Evolutionary conservation across 352 stramenopile genomes (phyloP).

Genomic region (Phytophthora boehmeriae): DNA sequence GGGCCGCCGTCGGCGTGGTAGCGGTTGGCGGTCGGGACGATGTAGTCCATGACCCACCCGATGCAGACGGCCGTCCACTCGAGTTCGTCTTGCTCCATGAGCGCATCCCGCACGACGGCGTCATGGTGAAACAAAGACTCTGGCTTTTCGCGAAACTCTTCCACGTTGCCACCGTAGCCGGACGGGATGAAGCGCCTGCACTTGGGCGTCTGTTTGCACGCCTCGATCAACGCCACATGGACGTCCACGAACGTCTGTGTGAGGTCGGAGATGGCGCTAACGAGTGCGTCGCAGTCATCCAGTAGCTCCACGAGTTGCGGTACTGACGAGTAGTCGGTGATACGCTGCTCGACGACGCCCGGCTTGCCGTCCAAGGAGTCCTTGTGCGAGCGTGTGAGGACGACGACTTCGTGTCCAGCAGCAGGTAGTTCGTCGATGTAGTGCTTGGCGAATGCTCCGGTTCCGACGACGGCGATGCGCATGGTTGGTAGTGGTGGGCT

Average conservation of each 20-base stretch:
- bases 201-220: conserved; percentile 37
- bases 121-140: conserved; percentile 17
- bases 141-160: conserved; percentile 27
- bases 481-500: conserved; percentile 23
- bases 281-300: conserved; percentile 36
- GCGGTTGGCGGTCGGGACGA: conserved; percentile 35
- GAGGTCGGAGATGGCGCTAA: conserved; percentile 34
- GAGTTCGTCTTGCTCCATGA: conserved; percentile 33
- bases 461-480: conserved; percentile 45
- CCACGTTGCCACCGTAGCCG: conserved; percentile 40
- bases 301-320: conserved; percentile 25
- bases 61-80: conserved; percentile 44
- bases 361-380: conserved; percentile 36
- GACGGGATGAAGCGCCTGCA: conserved; percentile 56
- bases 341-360: conserved; percentile 35
- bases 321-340: conserved; percentile 40
- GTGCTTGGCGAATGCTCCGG: conserved; percentile 41
- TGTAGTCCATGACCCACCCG: conserved; percentile 39
- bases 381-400: conserved; percentile 48
- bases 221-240: conserved; percentile 37
- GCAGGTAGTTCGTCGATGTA: conserved; percentile 32
- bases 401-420: conserved; percentile 39
- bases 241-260: conserved; percentile 11
- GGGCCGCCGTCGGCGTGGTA: conserved; percentile 27
- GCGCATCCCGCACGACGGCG: conserved; percentile 10